A percentile compares a stretch with the other conserved stretches of the same genome.
These are phyloP conservation scores for Diaporthe citri DNA, from an alignment of 2,329 filamentous ascomycete species.

Conservation along the genomic window DNA sequence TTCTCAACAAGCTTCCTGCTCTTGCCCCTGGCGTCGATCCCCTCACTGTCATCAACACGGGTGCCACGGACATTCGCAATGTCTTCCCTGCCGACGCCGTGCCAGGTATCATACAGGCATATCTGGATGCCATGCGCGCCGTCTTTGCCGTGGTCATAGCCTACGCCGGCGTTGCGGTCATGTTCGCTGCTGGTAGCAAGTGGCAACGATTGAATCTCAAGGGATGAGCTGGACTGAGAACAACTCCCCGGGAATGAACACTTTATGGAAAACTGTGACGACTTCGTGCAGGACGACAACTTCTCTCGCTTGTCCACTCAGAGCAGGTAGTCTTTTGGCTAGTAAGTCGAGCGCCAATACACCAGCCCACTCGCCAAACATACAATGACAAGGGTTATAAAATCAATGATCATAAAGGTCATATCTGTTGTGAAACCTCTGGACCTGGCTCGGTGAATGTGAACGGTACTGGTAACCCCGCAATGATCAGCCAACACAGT, in stretches of 20 bases:
- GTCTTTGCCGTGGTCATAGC: constrained; percentile 4
- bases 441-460: neutral
- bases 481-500: neutral
- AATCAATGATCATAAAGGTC: neutral
- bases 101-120: constrained; percentile 11
- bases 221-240: neutral
- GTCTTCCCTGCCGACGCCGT: constrained; percentile 6
- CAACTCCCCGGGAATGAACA: neutral
- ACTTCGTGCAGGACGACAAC: neutral
- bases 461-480: neutral
- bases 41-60: constrained; percentile 25
- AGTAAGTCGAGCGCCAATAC: neutral
- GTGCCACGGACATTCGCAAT: constrained; percentile 10
- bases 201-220: constrained; percentile 10
- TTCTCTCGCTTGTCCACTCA: too few species aligned
- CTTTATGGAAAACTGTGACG: neutral
- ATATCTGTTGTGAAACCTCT: neutral
- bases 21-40: constrained; percentile 22
- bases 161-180: neutral
- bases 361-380: neutral
- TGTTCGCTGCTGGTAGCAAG: neutral
- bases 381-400: neutral
- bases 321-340: too few species aligned
- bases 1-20: neutral
- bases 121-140: constrained; percentile 1